Conservation (phyloP, 2,329 filamentous ascomycete species). For the Rhinocladiella mackenziei region DNA sequence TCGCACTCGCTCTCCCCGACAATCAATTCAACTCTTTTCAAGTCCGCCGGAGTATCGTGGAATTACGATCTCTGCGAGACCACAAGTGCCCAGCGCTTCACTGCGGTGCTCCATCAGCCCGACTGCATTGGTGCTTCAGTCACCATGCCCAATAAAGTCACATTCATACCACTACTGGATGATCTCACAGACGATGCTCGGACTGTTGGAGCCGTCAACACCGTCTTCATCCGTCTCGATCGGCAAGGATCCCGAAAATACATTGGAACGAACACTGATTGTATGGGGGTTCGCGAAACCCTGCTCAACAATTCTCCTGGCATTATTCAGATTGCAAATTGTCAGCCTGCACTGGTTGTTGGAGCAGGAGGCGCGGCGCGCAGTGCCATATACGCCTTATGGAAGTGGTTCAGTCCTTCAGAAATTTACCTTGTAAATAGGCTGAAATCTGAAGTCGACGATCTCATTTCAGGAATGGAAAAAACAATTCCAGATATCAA, state of each 20-base stretch:
- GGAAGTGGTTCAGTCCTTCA: constrained; percentile 53
- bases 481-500: constrained; percentile 8
- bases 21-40: constrained; percentile 8
- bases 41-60: not conserved
- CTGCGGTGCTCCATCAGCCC: not conserved
- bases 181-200: constrained; percentile 41
- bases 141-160: constrained; percentile 42
- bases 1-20: constrained; percentile 6
- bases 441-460: constrained; percentile 26
- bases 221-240: constrained; percentile 38
- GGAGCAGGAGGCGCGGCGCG: constrained; percentile 69
- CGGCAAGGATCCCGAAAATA: constrained; percentile 39
- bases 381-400: constrained; percentile 71
- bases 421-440: constrained; percentile 30
- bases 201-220: constrained; percentile 43
- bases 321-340: constrained; percentile 48
- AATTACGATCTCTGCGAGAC: constrained; percentile 12
- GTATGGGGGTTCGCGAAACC: constrained; percentile 41
- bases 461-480: constrained; percentile 16
- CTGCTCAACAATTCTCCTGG: constrained; percentile 39
- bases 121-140: constrained; percentile 40
- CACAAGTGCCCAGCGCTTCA: constrained; percentile 3
- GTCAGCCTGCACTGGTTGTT: constrained; percentile 51
- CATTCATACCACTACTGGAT: constrained; percentile 37
- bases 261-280: constrained; percentile 43